A percentile compares a stretch with the other conserved stretches of the same genome.
phyloP scores from a whole-genome alignment of 75 land plant genomes.

The Cryptomeria japonica region DNA sequence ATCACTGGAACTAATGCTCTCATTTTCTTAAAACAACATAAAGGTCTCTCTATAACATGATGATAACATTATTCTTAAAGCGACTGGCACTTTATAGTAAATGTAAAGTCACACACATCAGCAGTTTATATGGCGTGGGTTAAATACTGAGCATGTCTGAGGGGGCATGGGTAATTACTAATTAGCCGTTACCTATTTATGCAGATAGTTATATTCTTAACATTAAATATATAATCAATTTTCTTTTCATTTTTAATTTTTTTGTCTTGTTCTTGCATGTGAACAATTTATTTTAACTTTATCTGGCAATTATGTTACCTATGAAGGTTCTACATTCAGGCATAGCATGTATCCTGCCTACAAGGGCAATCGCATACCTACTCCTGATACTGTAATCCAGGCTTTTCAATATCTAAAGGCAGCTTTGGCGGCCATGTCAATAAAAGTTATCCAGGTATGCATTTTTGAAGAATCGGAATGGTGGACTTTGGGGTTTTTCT shows the following conservation, averaged over 20 bases:
- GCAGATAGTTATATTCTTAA: not conserved
- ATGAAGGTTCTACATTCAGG: conserved; percentile 75
- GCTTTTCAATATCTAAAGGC: conserved; percentile 78
- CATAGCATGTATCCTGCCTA: conserved; percentile 70
- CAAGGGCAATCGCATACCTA: conserved; percentile 84
- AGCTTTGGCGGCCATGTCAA: conserved; percentile 81
- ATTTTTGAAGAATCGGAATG: not conserved
- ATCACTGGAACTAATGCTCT: not conserved
- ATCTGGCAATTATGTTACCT: not conserved
- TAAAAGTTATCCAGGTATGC: conserved; percentile 78
- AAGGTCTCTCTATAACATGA: not conserved
- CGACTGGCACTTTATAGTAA: not conserved
- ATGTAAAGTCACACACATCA: not conserved
- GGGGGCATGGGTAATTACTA: not conserved
- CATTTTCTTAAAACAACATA: not conserved
- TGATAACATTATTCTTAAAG: not conserved
- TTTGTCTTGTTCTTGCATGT: not conserved
- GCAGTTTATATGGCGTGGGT: not conserved
- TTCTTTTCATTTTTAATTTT: not conserved
- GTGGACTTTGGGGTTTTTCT: not conserved
- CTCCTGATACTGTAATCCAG: conserved; percentile 91
- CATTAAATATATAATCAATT: not conserved
- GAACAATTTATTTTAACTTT: not conserved
- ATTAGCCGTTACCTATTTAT: not conserved
- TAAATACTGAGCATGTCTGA: not conserved